Evolutionary conservation across 169 alveolate genomes (phyloP), one percentile per base, ranked within the genome.

Genomic region (Eimeria acervulina): DNA sequence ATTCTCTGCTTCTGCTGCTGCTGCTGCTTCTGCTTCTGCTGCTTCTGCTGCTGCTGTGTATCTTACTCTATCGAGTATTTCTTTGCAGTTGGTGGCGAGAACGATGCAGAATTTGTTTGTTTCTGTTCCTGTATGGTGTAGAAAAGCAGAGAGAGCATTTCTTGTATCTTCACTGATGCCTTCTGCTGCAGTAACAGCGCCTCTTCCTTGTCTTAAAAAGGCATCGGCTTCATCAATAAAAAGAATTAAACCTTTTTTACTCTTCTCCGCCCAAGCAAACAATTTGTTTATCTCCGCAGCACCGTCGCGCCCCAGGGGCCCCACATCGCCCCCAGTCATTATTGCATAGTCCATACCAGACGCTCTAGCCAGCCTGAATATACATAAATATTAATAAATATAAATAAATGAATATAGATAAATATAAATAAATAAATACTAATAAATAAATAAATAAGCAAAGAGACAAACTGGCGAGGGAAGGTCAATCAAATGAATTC

Each of bases 151-250:
- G 78, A 98, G 96, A 12, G 99, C 98, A 90, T 99, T 99, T 92
- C 99, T 95, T 93, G 98, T 95, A 96, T 98, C 97, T 94, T 99
- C 99, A n/a, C 99, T 97, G 97, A 98, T 98, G 55, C 97, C 97
- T 36, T 97, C 97, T 52, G 84, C 17, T 1, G 76, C 76, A 12
- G 40, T 13, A 28, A 2, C 8, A 17, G 36, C 0, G 80, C 90
- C 95, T 15, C 96, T 66, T 3, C 95, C 80, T 21, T 98, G 98
- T 63, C 99, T 96, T 68, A 99, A 96, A 96, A 99, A 99, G 13
- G 99, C 99, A 96, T 99, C 99, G n/a, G 99, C 99, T 97, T 99
- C 99, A 96, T 99, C 99, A 84, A 99, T 98, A 97, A 99, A 99
- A 52, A 99, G 97, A 10, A 98, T 93, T 94, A 99, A 97, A 28